phyloP scores from a whole-genome alignment of 106 monocot species.

The Narthecium ossifragum region DNA sequence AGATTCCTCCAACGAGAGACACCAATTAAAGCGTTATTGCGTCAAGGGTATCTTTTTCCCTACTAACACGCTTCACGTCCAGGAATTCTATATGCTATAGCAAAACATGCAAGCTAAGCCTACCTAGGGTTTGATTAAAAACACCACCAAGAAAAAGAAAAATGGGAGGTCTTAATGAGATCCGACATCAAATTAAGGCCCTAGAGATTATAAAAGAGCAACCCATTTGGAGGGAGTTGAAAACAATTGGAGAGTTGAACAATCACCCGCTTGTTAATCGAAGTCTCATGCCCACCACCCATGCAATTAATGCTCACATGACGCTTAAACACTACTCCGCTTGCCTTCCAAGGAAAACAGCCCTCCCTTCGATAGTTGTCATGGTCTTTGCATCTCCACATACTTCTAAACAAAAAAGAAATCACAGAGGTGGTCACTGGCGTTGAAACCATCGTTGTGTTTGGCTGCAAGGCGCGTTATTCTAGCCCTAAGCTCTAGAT shows the following conservation, averaged over 20 bases:
- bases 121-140: slow-evolving; percentile 30
- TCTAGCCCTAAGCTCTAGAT: slow-evolving; percentile 10
- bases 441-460: neutral
- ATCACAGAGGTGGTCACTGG: neutral
- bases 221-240: slow-evolving; percentile 7
- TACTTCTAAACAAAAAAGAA: neutral
- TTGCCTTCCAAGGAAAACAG: slow-evolving; percentile 9
- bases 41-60: slow-evolving; percentile 2
- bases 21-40: neutral
- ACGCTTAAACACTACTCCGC: neutral
- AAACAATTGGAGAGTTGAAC: slow-evolving; percentile 18
- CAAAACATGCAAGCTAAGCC: slow-evolving; percentile 21
- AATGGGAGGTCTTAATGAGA: slow-evolving; percentile 44
- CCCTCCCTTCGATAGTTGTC: slow-evolving; percentile 11
- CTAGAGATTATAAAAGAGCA: slow-evolving; percentile 29
- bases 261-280: slow-evolving; percentile 8
- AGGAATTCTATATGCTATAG: slow-evolving; percentile 6
- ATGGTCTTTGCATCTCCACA: neutral
- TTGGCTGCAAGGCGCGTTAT: slow-evolving; percentile 1
- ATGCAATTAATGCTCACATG: slow-evolving; percentile 19
- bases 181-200: slow-evolving; percentile 38
- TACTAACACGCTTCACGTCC: slow-evolving; percentile 11
- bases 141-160: slow-evolving; percentile 19
- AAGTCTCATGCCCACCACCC: slow-evolving; percentile 12
- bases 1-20: neutral